A percentile compares a stretch with the other conserved stretches of the same genome.
phyloP scores from a whole-genome alignment of 2,329 filamentous ascomycete genomes.

The Cladophialophora bantiana region DNA sequence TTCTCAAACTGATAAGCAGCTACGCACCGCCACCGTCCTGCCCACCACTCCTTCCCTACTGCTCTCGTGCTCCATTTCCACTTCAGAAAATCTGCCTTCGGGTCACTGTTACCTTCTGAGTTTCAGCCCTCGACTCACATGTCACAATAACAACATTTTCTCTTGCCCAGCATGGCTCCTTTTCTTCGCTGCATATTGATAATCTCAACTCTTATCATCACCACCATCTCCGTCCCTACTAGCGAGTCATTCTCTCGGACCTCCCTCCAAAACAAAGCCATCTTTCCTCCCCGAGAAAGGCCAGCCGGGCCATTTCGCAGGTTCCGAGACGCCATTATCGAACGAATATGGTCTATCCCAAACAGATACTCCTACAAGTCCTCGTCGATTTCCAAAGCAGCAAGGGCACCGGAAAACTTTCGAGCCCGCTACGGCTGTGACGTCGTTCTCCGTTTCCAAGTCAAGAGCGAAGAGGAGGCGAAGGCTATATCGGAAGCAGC shows the following conservation, averaged over 20 bases:
- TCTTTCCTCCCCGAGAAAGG: constrained; percentile 21
- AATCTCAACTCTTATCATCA: constrained; percentile 19
- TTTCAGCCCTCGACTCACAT: constrained; percentile 12
- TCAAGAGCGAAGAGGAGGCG: constrained; percentile 73
- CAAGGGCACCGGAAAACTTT: constrained; percentile 46
- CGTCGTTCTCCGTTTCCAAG: constrained; percentile 87
- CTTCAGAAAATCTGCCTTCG: constrained; percentile 12
- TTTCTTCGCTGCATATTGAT: constrained; percentile 29
- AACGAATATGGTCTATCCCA: constrained; percentile 52
- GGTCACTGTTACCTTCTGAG: constrained; percentile 2
- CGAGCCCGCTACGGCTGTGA: constrained; percentile 73
- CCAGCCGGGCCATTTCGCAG: constrained; percentile 34
- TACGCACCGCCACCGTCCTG: background rate
- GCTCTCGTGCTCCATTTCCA: constrained; percentile 23
- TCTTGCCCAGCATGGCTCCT: constrained; percentile 28
- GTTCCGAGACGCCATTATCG: constrained; percentile 52
- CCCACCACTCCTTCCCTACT: background rate
- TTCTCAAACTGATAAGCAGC: background rate
- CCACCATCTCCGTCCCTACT: constrained; percentile 28
- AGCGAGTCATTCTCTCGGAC: constrained; percentile 22
- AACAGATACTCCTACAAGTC: constrained; percentile 40
- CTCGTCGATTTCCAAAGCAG: constrained; percentile 33
- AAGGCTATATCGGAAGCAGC: constrained; percentile 74
- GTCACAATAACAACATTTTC: constrained; percentile 16
- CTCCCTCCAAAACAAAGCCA: constrained; percentile 16